Conservation (phyloP, 2,329 filamentous ascomycete genomes). For the Aspergillus sp. region DNA sequence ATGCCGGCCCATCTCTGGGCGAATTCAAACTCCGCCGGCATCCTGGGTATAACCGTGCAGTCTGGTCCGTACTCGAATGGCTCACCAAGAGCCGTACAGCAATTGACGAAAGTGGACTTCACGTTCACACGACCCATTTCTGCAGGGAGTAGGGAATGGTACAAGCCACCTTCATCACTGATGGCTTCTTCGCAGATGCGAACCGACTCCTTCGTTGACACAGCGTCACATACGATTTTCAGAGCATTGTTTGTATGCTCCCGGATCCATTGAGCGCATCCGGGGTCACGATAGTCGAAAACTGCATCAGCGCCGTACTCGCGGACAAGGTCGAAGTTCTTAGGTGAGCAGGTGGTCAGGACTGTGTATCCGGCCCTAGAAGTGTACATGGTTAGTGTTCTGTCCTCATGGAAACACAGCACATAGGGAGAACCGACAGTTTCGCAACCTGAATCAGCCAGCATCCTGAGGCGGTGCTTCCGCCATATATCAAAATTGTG, state of each 20-base stretch:
- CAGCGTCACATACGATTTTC: slow-evolving; percentile 7
- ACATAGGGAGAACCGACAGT: background rate
- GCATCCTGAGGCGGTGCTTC: background rate
- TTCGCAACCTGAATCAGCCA: slow-evolving; percentile 12
- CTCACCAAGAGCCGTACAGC: background rate
- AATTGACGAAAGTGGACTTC: background rate
- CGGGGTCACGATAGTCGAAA: slow-evolving; percentile 15
- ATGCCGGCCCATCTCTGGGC: background rate
- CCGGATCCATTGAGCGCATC: slow-evolving; percentile 13
- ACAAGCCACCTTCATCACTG: slow-evolving; percentile 9
- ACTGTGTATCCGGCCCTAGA: slow-evolving; percentile 5
- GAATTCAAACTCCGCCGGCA: slow-evolving; percentile 3
- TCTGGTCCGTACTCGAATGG: slow-evolving; percentile 5
- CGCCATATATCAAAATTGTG: slow-evolving; percentile 8
- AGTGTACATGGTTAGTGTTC: accelerated
- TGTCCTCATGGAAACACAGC: background rate
- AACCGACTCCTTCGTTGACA: background rate
- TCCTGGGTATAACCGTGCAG: background rate
- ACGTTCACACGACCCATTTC: background rate
- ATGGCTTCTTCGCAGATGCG: slow-evolving; percentile 14
- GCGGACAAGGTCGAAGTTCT: slow-evolving; percentile 9
- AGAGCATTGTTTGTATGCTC: slow-evolving; percentile 7
- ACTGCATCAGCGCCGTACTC: slow-evolving; percentile 12
- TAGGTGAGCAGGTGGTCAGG: slow-evolving; percentile 19
- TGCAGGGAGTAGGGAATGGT: slow-evolving; percentile 2